A percentile compares a stretch with the other conserved stretches of the same genome.
These are phyloP conservation scores for Arthrobotrys pseudoclavata DNA, from an alignment of 2,329 filamentous ascomycete species.

Conservation along the genomic window DNA sequence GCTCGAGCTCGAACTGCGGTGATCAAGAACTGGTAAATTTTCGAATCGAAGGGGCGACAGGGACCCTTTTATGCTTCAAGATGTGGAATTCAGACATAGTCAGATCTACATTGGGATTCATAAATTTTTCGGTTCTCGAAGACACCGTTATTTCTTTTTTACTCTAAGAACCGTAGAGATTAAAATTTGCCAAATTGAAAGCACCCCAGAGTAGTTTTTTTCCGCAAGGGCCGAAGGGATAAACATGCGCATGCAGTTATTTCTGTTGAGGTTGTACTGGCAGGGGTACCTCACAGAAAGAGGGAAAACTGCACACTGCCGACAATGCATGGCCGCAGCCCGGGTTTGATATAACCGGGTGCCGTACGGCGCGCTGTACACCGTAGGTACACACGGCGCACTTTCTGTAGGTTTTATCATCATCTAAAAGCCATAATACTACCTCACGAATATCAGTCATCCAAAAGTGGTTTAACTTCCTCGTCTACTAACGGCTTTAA, in stretches of 20 bases:
- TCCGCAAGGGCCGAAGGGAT: slow-evolving; percentile 21
- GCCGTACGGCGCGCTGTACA: slow-evolving; percentile 6
- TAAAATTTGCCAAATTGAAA: slow-evolving; percentile 52
- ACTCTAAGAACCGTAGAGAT: slow-evolving; percentile 31
- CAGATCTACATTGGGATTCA: slow-evolving; percentile 30
- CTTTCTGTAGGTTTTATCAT: slow-evolving; percentile 2
- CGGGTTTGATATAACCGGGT: neutral
- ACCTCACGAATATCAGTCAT: slow-evolving; percentile 35
- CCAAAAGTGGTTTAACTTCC: slow-evolving; percentile 37
- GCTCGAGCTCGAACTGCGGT: neutral
- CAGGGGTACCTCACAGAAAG: slow-evolving; percentile 38
- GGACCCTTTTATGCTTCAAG: slow-evolving; percentile 42
- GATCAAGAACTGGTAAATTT: neutral
- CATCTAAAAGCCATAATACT: slow-evolving; percentile 27
- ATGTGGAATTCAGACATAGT: neutral
- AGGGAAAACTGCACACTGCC: neutral
- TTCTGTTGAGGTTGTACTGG: slow-evolving; percentile 11
- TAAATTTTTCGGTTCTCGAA: slow-evolving; percentile 21
- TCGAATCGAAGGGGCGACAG: neutral
- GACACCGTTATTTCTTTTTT: slow-evolving; percentile 45
- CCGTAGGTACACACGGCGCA: slow-evolving; percentile 5
- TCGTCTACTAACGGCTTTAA: slow-evolving; percentile 19
- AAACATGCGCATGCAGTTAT: slow-evolving; percentile 22
- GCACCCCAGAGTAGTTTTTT: slow-evolving; percentile 7
- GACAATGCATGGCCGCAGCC: neutral